Percentiles rank a stretch among this genome's conserved stretches.
Evolutionary conservation across 179 eudicot species (phyloP).

Genomic region (Spinacia oleracea): DNA sequence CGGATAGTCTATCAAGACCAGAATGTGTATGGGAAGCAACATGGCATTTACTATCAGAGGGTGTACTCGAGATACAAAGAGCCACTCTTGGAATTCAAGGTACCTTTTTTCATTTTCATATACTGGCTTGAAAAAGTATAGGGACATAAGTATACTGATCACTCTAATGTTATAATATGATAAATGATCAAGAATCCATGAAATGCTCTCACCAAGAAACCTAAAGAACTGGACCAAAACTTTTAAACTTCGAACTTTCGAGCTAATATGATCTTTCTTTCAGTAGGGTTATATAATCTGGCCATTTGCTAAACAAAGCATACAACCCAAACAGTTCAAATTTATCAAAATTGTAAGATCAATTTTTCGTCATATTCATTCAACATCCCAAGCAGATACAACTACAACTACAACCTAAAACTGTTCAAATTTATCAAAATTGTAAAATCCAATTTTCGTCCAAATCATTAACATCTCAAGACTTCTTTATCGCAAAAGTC

Average conservation of each 20-base stretch:
- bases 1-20: conserved; percentile 2
- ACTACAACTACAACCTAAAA: no score
- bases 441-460: not conserved
- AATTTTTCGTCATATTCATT: no score
- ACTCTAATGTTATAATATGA: no score
- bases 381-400: no score
- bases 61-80: not conserved
- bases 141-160: no score
- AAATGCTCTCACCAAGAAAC: not conserved
- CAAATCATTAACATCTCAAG: not conserved
- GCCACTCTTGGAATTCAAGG: no score
- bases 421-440: not conserved
- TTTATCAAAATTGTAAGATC: no score
- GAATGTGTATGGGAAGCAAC: conserved; percentile 1
- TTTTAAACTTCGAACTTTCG: not conserved
- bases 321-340: not conserved
- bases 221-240: not conserved
- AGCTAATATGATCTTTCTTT: no score
- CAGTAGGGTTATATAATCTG: no score
- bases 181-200: not conserved
- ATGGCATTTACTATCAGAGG: conserved; percentile 3
- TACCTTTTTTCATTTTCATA: no score
- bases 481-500: not conserved
- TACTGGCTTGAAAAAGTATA: no score
- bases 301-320: not conserved